Conservation (phyloP, 164 flowering plant genomes). For the Vitis rotundifolia region DNA sequence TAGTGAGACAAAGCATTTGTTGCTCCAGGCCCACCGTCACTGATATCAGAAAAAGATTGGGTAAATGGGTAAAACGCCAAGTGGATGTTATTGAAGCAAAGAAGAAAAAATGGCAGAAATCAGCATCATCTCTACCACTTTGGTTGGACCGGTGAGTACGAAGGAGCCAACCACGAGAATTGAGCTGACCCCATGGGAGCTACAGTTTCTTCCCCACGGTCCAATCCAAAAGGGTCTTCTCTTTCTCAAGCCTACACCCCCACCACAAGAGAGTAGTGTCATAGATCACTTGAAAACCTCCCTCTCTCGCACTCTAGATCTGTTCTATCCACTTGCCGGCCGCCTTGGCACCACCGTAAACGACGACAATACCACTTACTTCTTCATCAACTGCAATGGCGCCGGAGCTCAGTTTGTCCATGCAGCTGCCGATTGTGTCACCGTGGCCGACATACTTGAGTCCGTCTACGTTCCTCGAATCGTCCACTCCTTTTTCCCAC, state of each 20-base stretch:
- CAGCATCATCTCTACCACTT: conserved; percentile 5
- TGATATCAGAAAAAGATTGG: too few species aligned
- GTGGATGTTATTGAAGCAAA: too few species aligned
- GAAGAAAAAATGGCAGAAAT: too few species aligned
- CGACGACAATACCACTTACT: conserved; percentile 19
- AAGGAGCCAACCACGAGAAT: not conserved
- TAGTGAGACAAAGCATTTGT: too few species aligned
- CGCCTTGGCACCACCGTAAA: conserved; percentile 20
- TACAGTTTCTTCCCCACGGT: conserved; percentile 18
- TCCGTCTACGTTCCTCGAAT: conserved; percentile 29
- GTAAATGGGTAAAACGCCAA: too few species aligned
- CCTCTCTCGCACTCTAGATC: conserved; percentile 30
- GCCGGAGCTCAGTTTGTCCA: conserved; percentile 49
- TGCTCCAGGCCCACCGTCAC: too few species aligned
- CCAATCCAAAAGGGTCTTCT: conserved; percentile 54
- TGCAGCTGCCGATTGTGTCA: conserved; percentile 28
- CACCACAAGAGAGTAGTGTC: not conserved
- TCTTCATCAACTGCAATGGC: conserved; percentile 36
- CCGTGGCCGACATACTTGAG: conserved; percentile 35
- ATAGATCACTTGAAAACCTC: conserved; percentile 31
- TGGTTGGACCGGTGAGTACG: not conserved
- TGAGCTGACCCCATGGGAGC: conserved; percentile 44
- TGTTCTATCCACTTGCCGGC: conserved; percentile 47
- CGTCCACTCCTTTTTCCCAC: conserved; percentile 35
- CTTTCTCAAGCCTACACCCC: conserved; percentile 23